Percentiles rank a stretch among this genome's conserved stretches.
phyloP scores from a whole-genome alignment of 169 alveolate species.

The Babesia divergens region DNA sequence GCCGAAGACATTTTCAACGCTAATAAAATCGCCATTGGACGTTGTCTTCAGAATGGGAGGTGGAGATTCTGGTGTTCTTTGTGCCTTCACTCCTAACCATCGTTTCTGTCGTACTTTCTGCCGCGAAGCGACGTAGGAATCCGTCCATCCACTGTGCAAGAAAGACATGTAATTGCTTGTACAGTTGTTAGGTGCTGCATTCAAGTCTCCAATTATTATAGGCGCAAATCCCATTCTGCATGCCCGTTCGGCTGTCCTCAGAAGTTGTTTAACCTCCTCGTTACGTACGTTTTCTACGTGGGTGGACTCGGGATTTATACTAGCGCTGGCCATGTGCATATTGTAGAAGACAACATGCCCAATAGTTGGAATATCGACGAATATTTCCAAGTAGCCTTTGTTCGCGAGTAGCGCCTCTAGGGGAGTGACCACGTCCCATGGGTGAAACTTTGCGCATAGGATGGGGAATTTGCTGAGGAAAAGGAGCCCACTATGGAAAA shows the following conservation, averaged over 20 bases:
- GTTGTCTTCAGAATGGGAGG: not conserved
- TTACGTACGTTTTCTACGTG: slow-evolving; percentile 80
- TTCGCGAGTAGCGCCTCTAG: slow-evolving; percentile 82
- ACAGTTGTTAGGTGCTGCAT: slow-evolving; percentile 86
- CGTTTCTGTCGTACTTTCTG: not conserved
- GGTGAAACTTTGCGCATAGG: slow-evolving; percentile 77
- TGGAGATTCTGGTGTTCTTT: not conserved
- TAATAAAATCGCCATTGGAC: not conserved
- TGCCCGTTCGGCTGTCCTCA: slow-evolving; percentile 79
- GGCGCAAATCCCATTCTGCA: slow-evolving; percentile 81
- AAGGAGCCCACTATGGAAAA: slow-evolving; percentile 84
- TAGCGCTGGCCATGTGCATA: slow-evolving; percentile 88
- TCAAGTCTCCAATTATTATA: slow-evolving; percentile 85
- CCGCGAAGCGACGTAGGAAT: slow-evolving; percentile 67
- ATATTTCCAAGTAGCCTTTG: slow-evolving; percentile 85
- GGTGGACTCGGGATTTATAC: slow-evolving; percentile 84
- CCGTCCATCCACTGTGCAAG: slow-evolving; percentile 85
- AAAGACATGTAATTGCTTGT: slow-evolving; percentile 84
- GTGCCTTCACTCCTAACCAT: not conserved
- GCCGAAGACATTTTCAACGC: slow-evolving; percentile 29
- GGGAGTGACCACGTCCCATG: slow-evolving; percentile 82
- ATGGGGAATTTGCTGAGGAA: slow-evolving; percentile 86
- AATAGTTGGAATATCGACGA: slow-evolving; percentile 81
- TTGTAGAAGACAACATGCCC: slow-evolving; percentile 81
- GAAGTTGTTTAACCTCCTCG: slow-evolving; percentile 82